Percentiles rank a stretch among this genome's conserved stretches.
These are phyloP conservation scores for Pseudocercospora vitis DNA, from an alignment of 2,329 filamentous ascomycete genomes.

Conservation along the genomic window DNA sequence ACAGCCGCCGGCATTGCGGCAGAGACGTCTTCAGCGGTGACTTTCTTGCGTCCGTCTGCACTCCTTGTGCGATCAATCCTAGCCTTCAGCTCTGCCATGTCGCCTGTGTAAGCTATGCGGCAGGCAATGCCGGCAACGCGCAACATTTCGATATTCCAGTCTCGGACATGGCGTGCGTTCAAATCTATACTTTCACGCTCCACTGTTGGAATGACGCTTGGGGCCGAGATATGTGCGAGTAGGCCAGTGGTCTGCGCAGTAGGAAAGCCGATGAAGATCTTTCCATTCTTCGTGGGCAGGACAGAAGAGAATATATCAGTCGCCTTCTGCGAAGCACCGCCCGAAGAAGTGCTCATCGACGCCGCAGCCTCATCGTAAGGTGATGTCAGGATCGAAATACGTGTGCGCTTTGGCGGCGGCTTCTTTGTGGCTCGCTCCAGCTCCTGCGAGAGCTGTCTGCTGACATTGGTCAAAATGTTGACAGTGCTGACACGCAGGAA, in stretches of 20 bases:
- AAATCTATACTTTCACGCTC: conserved; percentile 96
- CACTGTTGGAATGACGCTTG: conserved; percentile 94
- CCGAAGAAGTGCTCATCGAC: conserved; percentile 57
- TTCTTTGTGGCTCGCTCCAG: conserved; percentile 97
- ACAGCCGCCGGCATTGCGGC: conserved; percentile 74
- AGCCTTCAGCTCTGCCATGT: conserved; percentile 74
- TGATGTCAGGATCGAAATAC: conserved; percentile 82
- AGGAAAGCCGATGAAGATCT: conserved; percentile 96
- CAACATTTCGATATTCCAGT: conserved; percentile 93
- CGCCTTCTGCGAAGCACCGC: conserved; percentile 54
- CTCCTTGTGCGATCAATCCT: conserved; percentile 44
- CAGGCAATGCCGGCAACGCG: conserved; percentile 87
- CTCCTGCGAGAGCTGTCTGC: conserved; percentile 72
- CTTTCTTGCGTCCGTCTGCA: conserved; percentile 41
- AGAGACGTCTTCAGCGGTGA: conserved; percentile 63
- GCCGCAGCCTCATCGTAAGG: conserved; percentile 80
- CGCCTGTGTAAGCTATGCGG: conserved; percentile 80
- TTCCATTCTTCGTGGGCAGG: conserved; percentile 81
- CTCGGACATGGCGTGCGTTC: conserved; percentile 90
- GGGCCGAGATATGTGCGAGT: conserved; percentile 90
- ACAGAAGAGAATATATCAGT: conserved; percentile 87
- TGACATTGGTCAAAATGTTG: conserved; percentile 73
- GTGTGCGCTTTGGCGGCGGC: conserved; percentile 83
- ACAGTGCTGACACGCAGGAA: conserved; percentile 88
- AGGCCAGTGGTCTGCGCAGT: conserved; percentile 96